Conservation (phyloP, 331 rosid genomes). For the Phaseolus coccineus region DNA sequence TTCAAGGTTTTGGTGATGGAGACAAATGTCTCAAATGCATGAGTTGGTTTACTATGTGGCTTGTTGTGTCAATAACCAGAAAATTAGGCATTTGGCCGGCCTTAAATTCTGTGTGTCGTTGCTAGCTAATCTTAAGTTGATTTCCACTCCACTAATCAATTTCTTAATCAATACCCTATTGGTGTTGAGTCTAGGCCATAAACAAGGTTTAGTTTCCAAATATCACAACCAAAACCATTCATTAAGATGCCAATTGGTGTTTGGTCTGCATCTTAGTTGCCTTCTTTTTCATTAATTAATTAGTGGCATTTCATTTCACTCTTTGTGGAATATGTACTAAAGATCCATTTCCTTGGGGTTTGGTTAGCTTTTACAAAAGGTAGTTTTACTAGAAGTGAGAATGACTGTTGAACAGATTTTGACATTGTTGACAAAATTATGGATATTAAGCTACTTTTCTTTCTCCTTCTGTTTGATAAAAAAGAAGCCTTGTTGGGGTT, state of each 20-base stretch:
- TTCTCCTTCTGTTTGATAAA: not conserved
- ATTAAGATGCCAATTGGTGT: conserved; percentile 37
- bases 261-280: conserved; percentile 27
- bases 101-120: conserved; percentile 30
- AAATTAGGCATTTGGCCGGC: conserved; percentile 52
- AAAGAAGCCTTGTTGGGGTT: not conserved
- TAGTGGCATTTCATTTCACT: not conserved
- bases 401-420: conserved; percentile 22
- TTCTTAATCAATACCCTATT: conserved; percentile 31
- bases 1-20: conserved; percentile 45
- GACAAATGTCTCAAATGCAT: conserved; percentile 53
- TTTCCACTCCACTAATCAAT: conserved; percentile 35
- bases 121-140: conserved; percentile 1
- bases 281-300: not conserved
- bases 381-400: not conserved
- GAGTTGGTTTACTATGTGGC: conserved; percentile 58
- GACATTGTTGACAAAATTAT: not conserved
- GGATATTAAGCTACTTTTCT: conserved; percentile 13
- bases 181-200: not conserved
- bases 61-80: conserved; percentile 42
- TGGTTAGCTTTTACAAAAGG: conserved; percentile 30
- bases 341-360: conserved; percentile 40
- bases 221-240: conserved; percentile 37
- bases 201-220: conserved; percentile 24
- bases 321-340: conserved; percentile 41